Percentiles rank a stretch among this genome's conserved stretches.
Conservation (phyloP, 2,329 filamentous ascomycete genomes). For the Didymella exigua region DNA sequence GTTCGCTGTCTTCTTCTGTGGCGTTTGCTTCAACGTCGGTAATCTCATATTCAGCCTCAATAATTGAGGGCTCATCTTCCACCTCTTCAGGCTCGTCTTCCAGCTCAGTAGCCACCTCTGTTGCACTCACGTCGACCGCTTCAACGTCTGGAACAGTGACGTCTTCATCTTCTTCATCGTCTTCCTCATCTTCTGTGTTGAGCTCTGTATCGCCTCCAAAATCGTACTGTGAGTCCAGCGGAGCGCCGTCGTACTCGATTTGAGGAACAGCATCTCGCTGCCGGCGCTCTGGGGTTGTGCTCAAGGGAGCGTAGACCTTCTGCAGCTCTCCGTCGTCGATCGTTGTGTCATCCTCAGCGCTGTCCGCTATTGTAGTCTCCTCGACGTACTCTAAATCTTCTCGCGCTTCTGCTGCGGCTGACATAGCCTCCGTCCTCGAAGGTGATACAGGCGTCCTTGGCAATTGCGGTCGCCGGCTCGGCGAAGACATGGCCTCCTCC, state of each 20-base stretch:
- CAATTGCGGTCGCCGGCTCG: conserved; percentile 29
- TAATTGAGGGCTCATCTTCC: neutral
- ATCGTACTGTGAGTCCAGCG: conserved; percentile 63
- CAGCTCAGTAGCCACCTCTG: conserved; percentile 5
- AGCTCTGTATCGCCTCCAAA: conserved; percentile 39
- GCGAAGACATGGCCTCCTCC: conserved; percentile 26
- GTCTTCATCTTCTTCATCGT: conserved; percentile 15
- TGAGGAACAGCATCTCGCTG: conserved; percentile 1
- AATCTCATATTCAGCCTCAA: neutral
- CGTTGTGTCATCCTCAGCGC: conserved; percentile 10
- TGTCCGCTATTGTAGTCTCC: conserved; percentile 11
- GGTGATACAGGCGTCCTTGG: conserved; percentile 38
- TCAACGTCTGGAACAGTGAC: neutral
- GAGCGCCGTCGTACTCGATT: conserved; percentile 46
- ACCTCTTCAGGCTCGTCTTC: conserved; percentile 7
- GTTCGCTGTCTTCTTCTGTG: conserved; percentile 1
- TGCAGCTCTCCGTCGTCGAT: conserved; percentile 9
- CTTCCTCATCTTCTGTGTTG: conserved; percentile 28
- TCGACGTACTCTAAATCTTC: conserved; percentile 1
- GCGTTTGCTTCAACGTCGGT: neutral
- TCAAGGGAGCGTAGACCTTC: neutral
- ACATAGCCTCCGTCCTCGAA: conserved; percentile 1
- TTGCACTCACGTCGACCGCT: neutral
- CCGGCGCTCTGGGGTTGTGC: neutral
- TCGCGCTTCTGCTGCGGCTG: conserved; percentile 2